Base-by-base conservation (phyloP, 2,329 filamentous ascomycete genomes). In the Cercospora sp. region DNA sequence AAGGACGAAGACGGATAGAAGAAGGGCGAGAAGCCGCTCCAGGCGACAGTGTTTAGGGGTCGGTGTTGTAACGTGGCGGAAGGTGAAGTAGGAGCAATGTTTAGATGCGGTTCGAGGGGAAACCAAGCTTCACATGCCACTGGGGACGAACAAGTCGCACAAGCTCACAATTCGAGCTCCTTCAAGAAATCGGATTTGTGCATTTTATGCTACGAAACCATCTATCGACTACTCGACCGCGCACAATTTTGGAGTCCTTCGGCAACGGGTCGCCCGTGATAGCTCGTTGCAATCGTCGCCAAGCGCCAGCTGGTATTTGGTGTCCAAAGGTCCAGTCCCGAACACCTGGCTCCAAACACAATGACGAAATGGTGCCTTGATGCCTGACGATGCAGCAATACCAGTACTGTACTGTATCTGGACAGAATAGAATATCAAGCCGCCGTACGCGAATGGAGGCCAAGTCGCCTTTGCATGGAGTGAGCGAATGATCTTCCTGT, bases 101-200 rank as follows among this genome's bases (percentile, higher is more conserved):
- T 64, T 64, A 49, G 59, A 61, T 61, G 59, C 24, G 59, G 32
- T 51, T 63, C 61, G 61, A 63, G 61, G 61, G 61, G 61, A 32
- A 32, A 32, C 49, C 49, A 51, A 53, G 61, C 61, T 63, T 63
- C 61, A 63, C 61, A 63, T 63, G 61, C 59, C 21, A 13, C 34
- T n/a, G 59, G 32, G 32, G 24, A 5, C 18, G 59, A 45, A 30
- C 53, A 26, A 57, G 53, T 30, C 53, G 53, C 53, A 57, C 53
- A 57, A 51, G 45, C 53, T 57, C 53, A 30, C 53, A 30, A 57
- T 57, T 57, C 24, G 26, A 57, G 53, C 53, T 57, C n/a, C n/a
- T 26, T 30, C 53, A 32, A 32, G 53, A 57, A 30, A 12, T 51
- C 18, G 12, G 10, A 57, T 57, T 28, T 9, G 53, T 30, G 24